phyloP scores from a whole-genome alignment of 2,329 filamentous ascomycete species.

The Domatiomyces globalis region DNA sequence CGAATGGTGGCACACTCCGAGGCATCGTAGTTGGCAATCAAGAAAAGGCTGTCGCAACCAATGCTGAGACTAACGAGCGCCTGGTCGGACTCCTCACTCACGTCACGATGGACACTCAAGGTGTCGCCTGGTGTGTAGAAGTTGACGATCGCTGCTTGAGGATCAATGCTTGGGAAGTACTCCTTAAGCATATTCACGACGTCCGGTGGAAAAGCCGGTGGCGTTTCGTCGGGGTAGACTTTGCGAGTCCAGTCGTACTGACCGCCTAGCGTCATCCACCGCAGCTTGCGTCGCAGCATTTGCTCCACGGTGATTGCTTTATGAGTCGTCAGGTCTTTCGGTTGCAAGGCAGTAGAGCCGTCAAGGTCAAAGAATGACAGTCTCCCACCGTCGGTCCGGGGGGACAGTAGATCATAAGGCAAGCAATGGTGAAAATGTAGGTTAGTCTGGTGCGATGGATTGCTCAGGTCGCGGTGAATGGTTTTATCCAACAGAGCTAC shows the following conservation, averaged over 20 bases:
- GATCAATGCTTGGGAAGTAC: constrained; percentile 61
- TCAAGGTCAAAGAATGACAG: constrained; percentile 43
- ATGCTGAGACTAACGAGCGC: constrained; percentile 76
- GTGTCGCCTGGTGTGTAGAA: constrained; percentile 83
- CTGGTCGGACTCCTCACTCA: constrained; percentile 67
- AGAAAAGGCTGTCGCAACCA: constrained; percentile 80
- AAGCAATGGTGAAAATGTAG: constrained; percentile 70
- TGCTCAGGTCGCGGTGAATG: constrained; percentile 62
- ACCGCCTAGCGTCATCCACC: constrained; percentile 87
- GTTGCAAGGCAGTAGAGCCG: constrained; percentile 26
- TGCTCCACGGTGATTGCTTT: constrained; percentile 55
- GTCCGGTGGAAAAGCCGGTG: constrained; percentile 62
- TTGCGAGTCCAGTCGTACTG: constrained; percentile 95
- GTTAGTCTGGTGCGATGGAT: constrained; percentile 68
- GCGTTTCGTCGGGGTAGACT: constrained; percentile 54
- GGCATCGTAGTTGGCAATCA: constrained; percentile 53
- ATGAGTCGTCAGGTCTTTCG: constrained; percentile 61
- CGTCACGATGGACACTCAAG: constrained; percentile 83
- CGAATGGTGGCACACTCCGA: constrained; percentile 38
- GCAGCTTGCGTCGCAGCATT: constrained; percentile 64
- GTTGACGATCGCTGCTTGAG: constrained; percentile 88
- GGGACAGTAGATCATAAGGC: constrained; percentile 34
- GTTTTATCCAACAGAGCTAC: constrained; percentile 54
- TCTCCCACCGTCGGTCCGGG: neutral
- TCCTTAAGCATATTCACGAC: constrained; percentile 51